phyloP scores from a whole-genome alignment of 2,329 filamentous ascomycete species.

The Trichoderma sp. region DNA sequence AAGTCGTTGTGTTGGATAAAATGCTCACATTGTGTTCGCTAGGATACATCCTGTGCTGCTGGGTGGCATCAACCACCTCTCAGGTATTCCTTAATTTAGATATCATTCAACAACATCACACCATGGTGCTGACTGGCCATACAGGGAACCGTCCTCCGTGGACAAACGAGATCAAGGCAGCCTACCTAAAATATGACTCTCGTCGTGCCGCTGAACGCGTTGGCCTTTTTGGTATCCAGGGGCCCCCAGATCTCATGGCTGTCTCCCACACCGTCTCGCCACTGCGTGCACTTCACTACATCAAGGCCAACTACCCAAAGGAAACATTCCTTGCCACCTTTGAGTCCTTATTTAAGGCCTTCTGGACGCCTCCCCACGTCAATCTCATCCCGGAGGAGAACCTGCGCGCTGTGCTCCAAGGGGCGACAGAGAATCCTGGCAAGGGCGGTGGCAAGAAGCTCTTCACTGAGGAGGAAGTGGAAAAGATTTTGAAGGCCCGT shows the following conservation, averaged over 20 bases:
- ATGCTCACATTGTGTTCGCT: not conserved
- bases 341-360: slow-evolving; percentile 53
- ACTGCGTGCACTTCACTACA: slow-evolving; percentile 63
- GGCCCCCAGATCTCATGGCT: slow-evolving; percentile 45
- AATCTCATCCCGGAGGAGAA: slow-evolving; percentile 58
- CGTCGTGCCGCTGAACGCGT: slow-evolving; percentile 39
- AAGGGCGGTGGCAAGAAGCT: slow-evolving; percentile 27
- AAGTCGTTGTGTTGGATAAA: not conserved
- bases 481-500: slow-evolving; percentile 52
- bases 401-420: slow-evolving; percentile 41
- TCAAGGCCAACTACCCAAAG: slow-evolving; percentile 56
- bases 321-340: slow-evolving; percentile 53
- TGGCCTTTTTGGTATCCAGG: slow-evolving; percentile 35
- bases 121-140: not conserved
- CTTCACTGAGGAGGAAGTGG: slow-evolving; percentile 52
- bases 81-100: slow-evolving; percentile 41
- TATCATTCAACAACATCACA: not conserved
- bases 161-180: slow-evolving; percentile 64
- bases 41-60: slow-evolving; percentile 73
- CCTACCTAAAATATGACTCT: slow-evolving; percentile 48
- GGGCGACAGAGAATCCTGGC: slow-evolving; percentile 30
- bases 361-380: slow-evolving; percentile 60
- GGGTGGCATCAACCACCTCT: slow-evolving; percentile 60
- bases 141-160: slow-evolving; percentile 73
- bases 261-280: slow-evolving; percentile 49